Base-by-base conservation (phyloP, 2,329 filamentous ascomycete genomes). In the Microsporum canis region DNA sequence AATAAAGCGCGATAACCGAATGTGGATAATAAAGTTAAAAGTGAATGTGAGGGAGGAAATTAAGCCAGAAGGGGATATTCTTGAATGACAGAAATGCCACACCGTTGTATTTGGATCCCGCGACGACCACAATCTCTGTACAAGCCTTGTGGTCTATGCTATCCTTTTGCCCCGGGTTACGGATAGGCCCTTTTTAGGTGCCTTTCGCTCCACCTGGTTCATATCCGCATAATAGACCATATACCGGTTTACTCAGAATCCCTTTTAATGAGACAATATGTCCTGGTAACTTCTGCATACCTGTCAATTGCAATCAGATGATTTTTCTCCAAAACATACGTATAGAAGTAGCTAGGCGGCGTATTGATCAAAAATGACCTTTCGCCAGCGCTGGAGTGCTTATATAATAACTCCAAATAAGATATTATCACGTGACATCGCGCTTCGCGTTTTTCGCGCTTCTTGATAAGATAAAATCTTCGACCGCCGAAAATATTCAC, bases 1-100 rank as follows among this genome's bases (percentile, higher is more conserved):
- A 73, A 74, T 58, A 80, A 80, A 66, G 76, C 73, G 58, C 77
- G 77, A 64, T 79, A 71, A 61, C 57, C 61, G 60, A 29, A 29
- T 8, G 33, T 5, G 8, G 49, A 33, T 3, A 2, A 17, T n/a
- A 3, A 36, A 36, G 8, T 3, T 10, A 2, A 23, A 55, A 34
- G 14, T 34, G 31, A 36, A 34, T 23, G 31, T 3, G 12, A 55
- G 36, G 12, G 49, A 34, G 14, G 31, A 12, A 5, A 34, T 10
- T n/a, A 31, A 31, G 29, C 49, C 5, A 43, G 14, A 34, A 8
- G 45, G 27, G 23, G 23, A 31, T 5, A 49, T 49, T 33, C 45
- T 29, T 17, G 12, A 36, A 7, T 36, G 49, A 34, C 7, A 31
- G 14, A n/a, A 8, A 55, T 36, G 5, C 31, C 14, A n/a, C 33